Base-by-base conservation (phyloP, 1,284 basidiomycete genomes). In the Cronartium ribicola region DNA sequence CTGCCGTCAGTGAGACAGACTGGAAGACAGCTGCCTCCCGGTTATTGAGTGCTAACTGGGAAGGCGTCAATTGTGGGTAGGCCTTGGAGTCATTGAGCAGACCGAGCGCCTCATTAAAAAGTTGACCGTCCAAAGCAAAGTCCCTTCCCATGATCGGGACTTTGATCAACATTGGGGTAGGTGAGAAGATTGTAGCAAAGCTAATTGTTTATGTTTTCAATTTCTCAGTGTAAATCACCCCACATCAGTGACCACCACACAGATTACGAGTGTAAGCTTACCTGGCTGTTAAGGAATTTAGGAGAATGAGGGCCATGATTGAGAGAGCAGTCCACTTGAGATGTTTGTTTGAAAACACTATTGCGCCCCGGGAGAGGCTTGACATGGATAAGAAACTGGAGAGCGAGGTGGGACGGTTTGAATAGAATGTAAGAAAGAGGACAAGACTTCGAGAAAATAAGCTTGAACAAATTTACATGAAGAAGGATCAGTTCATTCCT, bases 361-460 rank as follows among this genome's bases (percentile, higher is more conserved):
- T 40, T 7, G 66, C 66, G 20, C 66, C 66, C 14, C 66, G 66
- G 17, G 66, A 68, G 36, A 68, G 55, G 55, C 40, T 68, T 22
- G 66, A 59, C 55, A 68, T 29, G n/a, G 17, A 29, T 41, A 68
- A 11, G 39, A 68, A 68, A 44, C 55, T 59, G 66, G 55, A 43
- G 20, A 68, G 40, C 8, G 66, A 57, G 22, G 39, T 57, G 10
- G 66, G 66, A 41, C 40, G 48, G 66, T 59, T 57, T 13, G 66
- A 57, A 22, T 57, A 41, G 22, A 51, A 68, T 4, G 66, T 68
- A 10, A 68, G 55, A 29, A 41, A 68, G 11, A 68, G 40, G 20
- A 68, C 55, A 22, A 68, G 66, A 22, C 51, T 22, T 68, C 61
- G 57, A 41, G 66, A 68, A 68, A 68, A 68, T 11, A 68, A 60